Evolutionary conservation across 2,329 filamentous ascomycete genomes (phyloP).

Genomic region (Colletotrichum lentis): DNA sequence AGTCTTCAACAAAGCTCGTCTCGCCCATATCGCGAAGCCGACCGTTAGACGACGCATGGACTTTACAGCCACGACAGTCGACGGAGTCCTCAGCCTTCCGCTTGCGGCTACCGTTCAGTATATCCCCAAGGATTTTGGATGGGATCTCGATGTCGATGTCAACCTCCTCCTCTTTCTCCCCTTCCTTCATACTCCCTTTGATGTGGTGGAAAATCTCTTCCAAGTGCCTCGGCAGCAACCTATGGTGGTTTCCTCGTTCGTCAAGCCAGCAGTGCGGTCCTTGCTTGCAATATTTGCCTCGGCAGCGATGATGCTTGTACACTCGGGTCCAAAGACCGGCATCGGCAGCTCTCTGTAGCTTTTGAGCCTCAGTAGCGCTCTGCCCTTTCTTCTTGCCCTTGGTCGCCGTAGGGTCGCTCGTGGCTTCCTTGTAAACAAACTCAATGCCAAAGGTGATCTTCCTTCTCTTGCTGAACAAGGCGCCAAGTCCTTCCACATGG

Average conservation of each 20-base stretch:
- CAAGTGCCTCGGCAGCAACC: conserved; percentile 35
- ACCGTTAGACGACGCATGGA: background rate
- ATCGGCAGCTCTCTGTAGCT: conserved; percentile 1
- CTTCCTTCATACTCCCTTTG: conserved; percentile 40
- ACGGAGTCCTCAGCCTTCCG: conserved; percentile 35
- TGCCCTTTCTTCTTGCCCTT: background rate
- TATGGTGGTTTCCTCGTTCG: conserved; percentile 38
- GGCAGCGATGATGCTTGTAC: conserved; percentile 8
- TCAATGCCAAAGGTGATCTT: background rate
- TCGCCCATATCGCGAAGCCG: background rate
- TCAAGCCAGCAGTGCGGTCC: conserved; percentile 36
- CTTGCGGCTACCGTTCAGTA: conserved; percentile 41
- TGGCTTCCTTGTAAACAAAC: background rate
- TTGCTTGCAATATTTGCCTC: background rate
- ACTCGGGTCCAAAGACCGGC: conserved; percentile 10
- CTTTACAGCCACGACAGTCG: background rate
- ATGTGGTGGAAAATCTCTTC: conserved; percentile 37
- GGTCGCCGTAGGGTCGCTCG: background rate
- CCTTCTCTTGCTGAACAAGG: background rate
- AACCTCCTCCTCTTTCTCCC: conserved; percentile 40
- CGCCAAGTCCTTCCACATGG: background rate
- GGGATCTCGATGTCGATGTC: conserved; percentile 39
- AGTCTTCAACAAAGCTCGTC: background rate
- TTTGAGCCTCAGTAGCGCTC: conserved; percentile 1
- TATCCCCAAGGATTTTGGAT: conserved; percentile 38